A percentile compares a stretch with the other conserved stretches of the same genome.
These are phyloP conservation scores for Sporisorium graminicola DNA, from an alignment of 1,284 basidiomycete species.

Conservation along the genomic window DNA sequence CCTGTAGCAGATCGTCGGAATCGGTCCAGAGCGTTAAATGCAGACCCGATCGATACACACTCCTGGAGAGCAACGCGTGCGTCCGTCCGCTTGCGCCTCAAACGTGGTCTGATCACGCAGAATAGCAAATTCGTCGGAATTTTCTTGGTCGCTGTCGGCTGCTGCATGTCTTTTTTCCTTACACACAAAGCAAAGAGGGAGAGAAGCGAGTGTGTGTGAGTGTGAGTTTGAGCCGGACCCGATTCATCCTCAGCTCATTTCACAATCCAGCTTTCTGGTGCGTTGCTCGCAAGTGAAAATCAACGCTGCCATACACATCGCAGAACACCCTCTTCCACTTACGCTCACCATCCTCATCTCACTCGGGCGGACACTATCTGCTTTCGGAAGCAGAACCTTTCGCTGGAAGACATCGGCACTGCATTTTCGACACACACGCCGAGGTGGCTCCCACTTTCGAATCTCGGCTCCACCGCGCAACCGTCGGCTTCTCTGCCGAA, in stretches of 20 bases:
- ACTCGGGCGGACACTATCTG: not conserved
- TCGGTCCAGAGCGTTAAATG: not conserved
- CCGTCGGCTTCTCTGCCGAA: not conserved
- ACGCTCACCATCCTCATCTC: not conserved
- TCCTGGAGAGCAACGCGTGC: not conserved
- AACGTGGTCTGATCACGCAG: slow-evolving; percentile 13
- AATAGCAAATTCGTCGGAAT: not conserved
- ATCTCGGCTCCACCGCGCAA: not conserved
- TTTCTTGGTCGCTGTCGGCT: not conserved
- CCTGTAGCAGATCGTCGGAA: not conserved
- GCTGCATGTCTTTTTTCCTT: too few species aligned
- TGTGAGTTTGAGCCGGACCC: not conserved
- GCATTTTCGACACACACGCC: not conserved
- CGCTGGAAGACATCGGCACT: not conserved
- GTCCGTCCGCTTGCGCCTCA: not conserved
- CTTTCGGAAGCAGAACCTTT: not conserved
- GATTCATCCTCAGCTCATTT: slow-evolving; percentile 2
- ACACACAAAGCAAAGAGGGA: not conserved
- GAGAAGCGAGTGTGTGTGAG: too few species aligned
- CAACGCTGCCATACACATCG: not conserved
- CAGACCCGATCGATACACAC: slow-evolving; percentile 2
- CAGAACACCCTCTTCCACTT: not conserved
- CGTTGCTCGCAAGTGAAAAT: not conserved
- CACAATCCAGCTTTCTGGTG: too few species aligned
- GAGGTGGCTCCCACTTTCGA: too few species aligned